Evolutionary conservation across 2,329 filamentous ascomycete species (phyloP).

Genomic region (Fusarium newnesense): DNA sequence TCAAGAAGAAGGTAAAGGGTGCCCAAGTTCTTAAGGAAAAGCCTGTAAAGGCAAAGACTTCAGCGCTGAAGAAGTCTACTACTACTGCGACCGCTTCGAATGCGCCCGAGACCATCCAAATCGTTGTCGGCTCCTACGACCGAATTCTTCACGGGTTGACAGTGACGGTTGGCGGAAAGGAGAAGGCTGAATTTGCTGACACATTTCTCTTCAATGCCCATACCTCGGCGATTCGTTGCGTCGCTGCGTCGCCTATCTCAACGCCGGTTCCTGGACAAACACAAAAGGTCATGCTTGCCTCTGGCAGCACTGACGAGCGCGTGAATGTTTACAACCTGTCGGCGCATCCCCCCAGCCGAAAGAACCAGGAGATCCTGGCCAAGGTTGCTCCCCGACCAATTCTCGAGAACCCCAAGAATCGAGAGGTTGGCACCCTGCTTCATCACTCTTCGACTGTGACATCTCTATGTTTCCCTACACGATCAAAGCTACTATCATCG

Average conservation of each 20-base stretch:
- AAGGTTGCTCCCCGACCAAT: conserved; percentile 77
- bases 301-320: conserved; percentile 90
- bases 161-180: conserved; percentile 66
- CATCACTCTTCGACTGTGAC: conserved; percentile 89
- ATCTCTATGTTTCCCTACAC: conserved; percentile 81
- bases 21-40: conserved; percentile 24
- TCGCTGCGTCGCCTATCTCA: conserved; percentile 84
- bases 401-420: conserved; percentile 85
- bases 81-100: conserved; percentile 31
- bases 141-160: conserved; percentile 90
- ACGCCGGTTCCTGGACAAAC: conserved; percentile 67
- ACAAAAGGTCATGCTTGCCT: conserved; percentile 91
- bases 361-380: conserved; percentile 69
- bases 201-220: conserved; percentile 97
- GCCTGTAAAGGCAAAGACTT: conserved; percentile 22
- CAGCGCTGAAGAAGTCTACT: conserved; percentile 36
- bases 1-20: conserved; percentile 46
- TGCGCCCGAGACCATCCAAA: conserved; percentile 74
- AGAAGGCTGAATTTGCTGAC: conserved; percentile 78
- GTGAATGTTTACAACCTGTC: conserved; percentile 96
- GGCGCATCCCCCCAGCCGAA: conserved; percentile 68
- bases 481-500: conserved; percentile 86
- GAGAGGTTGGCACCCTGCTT: conserved; percentile 85
- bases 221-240: conserved; percentile 85
- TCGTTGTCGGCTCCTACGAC: conserved; percentile 94